Base-by-base conservation (phyloP, 306 rosid genomes). In the Rosa lucieae region DNA sequence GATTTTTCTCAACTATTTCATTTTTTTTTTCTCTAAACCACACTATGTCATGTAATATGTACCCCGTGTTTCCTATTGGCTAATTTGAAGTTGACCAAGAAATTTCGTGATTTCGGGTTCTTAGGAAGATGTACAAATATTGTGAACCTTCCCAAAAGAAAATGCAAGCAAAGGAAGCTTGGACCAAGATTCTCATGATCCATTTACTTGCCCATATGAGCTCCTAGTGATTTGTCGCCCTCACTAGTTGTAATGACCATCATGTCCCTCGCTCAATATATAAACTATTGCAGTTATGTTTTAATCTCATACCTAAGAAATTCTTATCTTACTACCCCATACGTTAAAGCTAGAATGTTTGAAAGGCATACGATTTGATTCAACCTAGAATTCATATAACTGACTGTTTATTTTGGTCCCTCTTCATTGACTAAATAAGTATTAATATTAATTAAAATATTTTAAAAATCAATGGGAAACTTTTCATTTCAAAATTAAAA, bases 81-180 rank as follows among this genome's bases (percentile, higher is more conserved):
- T 59, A 23, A 59, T 59, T 59, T 59, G 66, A 10, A 59, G 2
- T 59, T 59, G 66, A 59, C 66, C 66, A 13, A n/a, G 77, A 74
- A 74, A 74, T 74, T 74, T 74, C 77, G 5, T 32, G 10, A 51
- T 72, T 72, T 72, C 63, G 67, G 20, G 62, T 55, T 55, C 23
- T 1, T 53, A 5, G 58, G 15, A 15, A 15, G 56, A 12, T 47
- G 77, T 37, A 29, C 67, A 55, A 39, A 23, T 40, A 12, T 21
- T 74, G 67, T 39, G 52, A 39, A n/a, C 51, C 35, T 23, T 13
- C 67, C 5, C 13, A 55, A 1, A 29, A 32, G 37, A 32, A 32
- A 32, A 32, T 32, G 37, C 37, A 32, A 32, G 37, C 37, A 32
- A 32, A 32, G 37, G 37, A 7, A n/a, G 32, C 26, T 56, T 56